phyloP scores from a whole-genome alignment of 2,329 filamentous ascomycete genomes.

The Remersonia thermophila region DNA sequence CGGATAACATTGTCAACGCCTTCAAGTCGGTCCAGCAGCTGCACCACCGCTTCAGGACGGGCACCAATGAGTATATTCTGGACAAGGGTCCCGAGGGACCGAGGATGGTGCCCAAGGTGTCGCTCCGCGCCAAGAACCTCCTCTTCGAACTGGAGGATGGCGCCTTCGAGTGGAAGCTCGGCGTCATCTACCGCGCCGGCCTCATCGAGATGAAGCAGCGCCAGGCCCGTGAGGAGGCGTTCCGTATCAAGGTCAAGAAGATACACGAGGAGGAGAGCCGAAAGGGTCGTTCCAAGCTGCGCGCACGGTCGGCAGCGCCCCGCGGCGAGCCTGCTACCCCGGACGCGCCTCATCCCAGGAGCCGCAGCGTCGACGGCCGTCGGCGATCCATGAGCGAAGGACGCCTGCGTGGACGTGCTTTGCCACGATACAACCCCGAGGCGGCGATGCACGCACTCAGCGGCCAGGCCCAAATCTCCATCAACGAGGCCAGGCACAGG shows the following conservation, averaged over 20 bases:
- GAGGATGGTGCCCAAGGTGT: constrained; percentile 76
- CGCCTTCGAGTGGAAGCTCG: constrained; percentile 93
- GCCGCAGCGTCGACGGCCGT: constrained; percentile 42
- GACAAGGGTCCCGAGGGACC: constrained; percentile 76
- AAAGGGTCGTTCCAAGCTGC: constrained; percentile 38
- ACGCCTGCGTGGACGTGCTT: constrained; percentile 27
- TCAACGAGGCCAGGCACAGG: constrained; percentile 62
- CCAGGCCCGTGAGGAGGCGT: constrained; percentile 80
- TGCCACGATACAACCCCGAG: constrained; percentile 68
- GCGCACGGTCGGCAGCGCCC: constrained; percentile 41
- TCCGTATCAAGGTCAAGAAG: constrained; percentile 74
- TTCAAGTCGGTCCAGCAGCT: constrained; percentile 80
- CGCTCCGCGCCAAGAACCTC: constrained; percentile 67
- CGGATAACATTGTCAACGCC: constrained; percentile 87
- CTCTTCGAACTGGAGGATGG: constrained; percentile 92
- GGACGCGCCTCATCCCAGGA: constrained; percentile 32
- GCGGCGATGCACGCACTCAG: constrained; percentile 56
- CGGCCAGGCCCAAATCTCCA: constrained; percentile 57
- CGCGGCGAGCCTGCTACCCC: constrained; percentile 24
- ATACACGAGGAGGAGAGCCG: constrained; percentile 59
- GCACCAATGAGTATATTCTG: constrained; percentile 77
- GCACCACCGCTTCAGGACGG: constrained; percentile 83
- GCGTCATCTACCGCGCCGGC: constrained; percentile 84
- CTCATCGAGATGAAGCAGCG: constrained; percentile 82
- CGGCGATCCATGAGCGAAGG: constrained; percentile 23